These are phyloP conservation scores for Carpinus viminea DNA, from an alignment of 306 rosid species.

Conservation along the genomic window DNA sequence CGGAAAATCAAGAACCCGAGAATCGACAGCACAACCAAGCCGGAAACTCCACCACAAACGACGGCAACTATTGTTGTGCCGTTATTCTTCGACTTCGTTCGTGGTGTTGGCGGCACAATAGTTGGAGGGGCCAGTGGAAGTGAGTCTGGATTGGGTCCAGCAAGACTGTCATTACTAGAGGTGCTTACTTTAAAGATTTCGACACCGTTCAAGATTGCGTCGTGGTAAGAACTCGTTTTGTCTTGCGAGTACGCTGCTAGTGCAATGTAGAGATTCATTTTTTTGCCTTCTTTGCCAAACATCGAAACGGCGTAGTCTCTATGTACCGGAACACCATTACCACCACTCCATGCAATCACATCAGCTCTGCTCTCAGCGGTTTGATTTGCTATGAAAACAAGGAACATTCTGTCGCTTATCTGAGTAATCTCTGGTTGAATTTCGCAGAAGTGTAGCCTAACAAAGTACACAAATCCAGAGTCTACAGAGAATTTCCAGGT, in stretches of 20 bases:
- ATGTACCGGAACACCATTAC: constrained; percentile 9
- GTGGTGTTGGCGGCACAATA: too few species aligned
- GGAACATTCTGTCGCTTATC: background rate
- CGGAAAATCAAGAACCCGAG: too few species aligned
- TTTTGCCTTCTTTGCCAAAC: background rate
- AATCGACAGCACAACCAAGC: too few species aligned
- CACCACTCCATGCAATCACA: constrained; percentile 10
- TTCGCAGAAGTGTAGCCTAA: constrained; percentile 59
- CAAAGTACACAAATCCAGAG: constrained; percentile 39
- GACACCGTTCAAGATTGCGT: constrained; percentile 45
- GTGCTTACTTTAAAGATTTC: constrained; percentile 54
- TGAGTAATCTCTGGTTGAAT: background rate
- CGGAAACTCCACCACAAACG: too few species aligned
- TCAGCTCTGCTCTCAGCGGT: constrained; percentile 42
- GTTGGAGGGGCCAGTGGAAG: too few species aligned
- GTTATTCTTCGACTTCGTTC: too few species aligned
- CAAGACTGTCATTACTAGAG: too few species aligned
- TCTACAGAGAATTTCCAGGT: constrained; percentile 46
- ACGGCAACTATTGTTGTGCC: too few species aligned
- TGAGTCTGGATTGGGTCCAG: too few species aligned
- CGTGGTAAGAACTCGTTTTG: too few species aligned
- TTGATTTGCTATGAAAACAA: constrained; percentile 28
- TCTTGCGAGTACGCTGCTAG: too few species aligned
- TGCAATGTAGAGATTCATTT: constrained; percentile 19
- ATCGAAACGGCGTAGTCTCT: constrained; percentile 15